Evolutionary conservation across 805 yeast species (phyloP), one percentile per base, ranked within the genome.

Genomic region (Blastobotrys mokoenaii): DNA sequence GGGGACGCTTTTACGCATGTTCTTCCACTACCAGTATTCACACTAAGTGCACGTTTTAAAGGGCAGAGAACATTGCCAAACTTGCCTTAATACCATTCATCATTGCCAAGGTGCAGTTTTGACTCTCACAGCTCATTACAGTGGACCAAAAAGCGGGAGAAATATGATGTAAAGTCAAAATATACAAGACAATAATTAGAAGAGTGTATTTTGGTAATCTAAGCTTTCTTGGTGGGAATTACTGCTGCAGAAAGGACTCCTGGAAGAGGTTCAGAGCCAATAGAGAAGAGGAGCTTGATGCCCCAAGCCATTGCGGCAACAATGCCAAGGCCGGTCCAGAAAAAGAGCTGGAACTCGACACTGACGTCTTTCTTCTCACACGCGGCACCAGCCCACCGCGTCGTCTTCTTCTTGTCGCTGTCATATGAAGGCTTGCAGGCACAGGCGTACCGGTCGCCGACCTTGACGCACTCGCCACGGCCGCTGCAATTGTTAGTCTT

Each of bases 301-400:
- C 82, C 84, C 3, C 62, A 63, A 33, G 63, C 76, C 40, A 77
- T 64, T 16, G 75, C 62, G 8, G 67, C 62, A 31, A 70, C 41
- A 43, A 80, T 61, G 2, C 71, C 74, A 10, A 82, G 51, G 10
- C 73, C 63, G 2, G 84, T 71, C 87, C 90, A 83, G 55, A 82
- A 73, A 51, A 83, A 69, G 55, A 84, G 70, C 57, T 83, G 77
- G 54, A 83, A 79, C 62, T 79, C 78, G 2, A 75, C 70, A 38
- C 83, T 72, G 48, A 82, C 71, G 56, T 84, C 89, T 55, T 70
- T 71, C 71, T 82, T 83, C 55, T 74, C 69, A 62, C 93, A 84
- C 49, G 77, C 76, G 47, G 48, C 49, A 15, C 72, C 72, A 12
- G 68, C 71, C 66, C 69, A 68, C 50, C 53, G 48, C 20, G 64